These are phyloP conservation scores for Thermochaetoides thermophila DNA, from an alignment of 495 filamentous ascomycete species.

Conservation along the genomic window DNA sequence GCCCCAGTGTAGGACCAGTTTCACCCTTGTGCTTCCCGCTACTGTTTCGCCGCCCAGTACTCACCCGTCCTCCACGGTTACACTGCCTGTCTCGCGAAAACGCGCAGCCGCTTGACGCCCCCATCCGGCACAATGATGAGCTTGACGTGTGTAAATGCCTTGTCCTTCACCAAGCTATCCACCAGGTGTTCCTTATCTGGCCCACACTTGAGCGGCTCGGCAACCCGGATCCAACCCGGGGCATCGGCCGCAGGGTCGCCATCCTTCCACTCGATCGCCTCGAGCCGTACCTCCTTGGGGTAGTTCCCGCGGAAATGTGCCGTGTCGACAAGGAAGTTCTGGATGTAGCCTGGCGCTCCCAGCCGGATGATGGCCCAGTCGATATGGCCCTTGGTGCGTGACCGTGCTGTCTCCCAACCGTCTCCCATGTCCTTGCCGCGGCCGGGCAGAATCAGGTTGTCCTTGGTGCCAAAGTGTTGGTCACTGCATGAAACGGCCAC, in stretches of 20 bases:
- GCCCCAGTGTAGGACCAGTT: slow-evolving; percentile 1
- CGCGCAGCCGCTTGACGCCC: slow-evolving; percentile 73
- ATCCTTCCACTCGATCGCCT: slow-evolving; percentile 43
- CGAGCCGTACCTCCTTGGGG: slow-evolving; percentile 59
- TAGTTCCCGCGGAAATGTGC: slow-evolving; percentile 86
- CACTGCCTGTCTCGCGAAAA: slow-evolving; percentile 52
- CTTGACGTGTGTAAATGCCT: slow-evolving; percentile 64
- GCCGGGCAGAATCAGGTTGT: slow-evolving; percentile 73
- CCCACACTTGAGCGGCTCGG: slow-evolving; percentile 50
- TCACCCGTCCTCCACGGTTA: slow-evolving; percentile 6
- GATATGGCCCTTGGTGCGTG: slow-evolving; percentile 56
- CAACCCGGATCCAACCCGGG: slow-evolving; percentile 53
- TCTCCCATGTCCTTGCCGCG: slow-evolving; percentile 86
- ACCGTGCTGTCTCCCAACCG: slow-evolving; percentile 85
- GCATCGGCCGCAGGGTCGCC: slow-evolving; percentile 44
- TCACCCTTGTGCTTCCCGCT: too few species aligned
- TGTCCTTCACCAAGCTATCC: slow-evolving; percentile 34
- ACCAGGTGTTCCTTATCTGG: slow-evolving; percentile 78
- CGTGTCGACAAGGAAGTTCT: slow-evolving; percentile 69
- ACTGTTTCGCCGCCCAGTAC: too few species aligned
- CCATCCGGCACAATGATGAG: slow-evolving; percentile 86
- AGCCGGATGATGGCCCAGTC: slow-evolving; percentile 79
- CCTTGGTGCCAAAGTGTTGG: slow-evolving; percentile 72
- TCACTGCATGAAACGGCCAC: slow-evolving; percentile 64
- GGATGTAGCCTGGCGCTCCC: slow-evolving; percentile 54